Base-by-base conservation (phyloP, 129 eudicot genomes). In the Artemisia annua region DNA sequence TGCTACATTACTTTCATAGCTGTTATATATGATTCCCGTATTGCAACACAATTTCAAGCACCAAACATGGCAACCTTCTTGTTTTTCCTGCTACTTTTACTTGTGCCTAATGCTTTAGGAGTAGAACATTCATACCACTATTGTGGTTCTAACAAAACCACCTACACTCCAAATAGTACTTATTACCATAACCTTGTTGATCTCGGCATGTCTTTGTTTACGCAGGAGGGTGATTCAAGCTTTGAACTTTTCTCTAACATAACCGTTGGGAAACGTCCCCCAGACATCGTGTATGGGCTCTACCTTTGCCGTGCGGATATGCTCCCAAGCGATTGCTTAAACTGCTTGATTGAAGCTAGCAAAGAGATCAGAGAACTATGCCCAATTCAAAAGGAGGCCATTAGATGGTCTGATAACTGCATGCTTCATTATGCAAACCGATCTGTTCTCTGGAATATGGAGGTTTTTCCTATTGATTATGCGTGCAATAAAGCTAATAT, bases 301-400 rank as follows among this genome's bases (percentile, higher is more conserved):
- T 64, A 64, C 30, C 69, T 64, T 64, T 64, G 69, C 14, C 52
- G 69, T 64, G 15, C 69, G 1, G 69, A 64, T 64, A 64, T 32
- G 39, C 69, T 64, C 5, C 30, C 69, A 0, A 64, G 1, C 1
- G 69, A 64, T 35, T 64, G 69, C 52, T n/a, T 8, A 64, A 64
- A 64, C 52, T 64, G 69, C 18, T 64, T 64, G 52, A 64, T 35
- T 14, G 16, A 22, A 15, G 69, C 69, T 13, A 32, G 69, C 69
- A 64, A 64, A 39, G 69, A 64, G 28, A 16, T 64, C 53, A 39
- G 15, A 20, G 16, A 39, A 64, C 13, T 10, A n/a, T 64, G 69
- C 69, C 20, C 69, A 19, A 64, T 32, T 44, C 51, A 64, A 64
- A 64, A 64, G 18, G 51, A 35, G 3, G 69, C 28, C 18, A 64